A percentile compares a stretch with the other conserved stretches of the same genome.
phyloP scores from a whole-genome alignment of 495 filamentous ascomycete genomes.

The Viridothelium virens region DNA sequence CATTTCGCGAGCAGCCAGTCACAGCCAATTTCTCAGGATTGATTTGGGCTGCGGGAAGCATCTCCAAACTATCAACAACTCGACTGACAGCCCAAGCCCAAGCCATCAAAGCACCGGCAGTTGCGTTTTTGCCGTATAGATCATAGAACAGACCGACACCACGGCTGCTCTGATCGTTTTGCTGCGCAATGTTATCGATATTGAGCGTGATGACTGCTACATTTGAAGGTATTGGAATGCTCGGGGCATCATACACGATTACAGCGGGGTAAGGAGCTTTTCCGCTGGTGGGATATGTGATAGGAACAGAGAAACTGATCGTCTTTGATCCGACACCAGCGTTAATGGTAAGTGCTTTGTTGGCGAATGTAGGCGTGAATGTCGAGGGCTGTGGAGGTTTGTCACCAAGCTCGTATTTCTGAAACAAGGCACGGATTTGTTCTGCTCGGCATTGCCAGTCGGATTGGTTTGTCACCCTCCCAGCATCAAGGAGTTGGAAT shows the following conservation, averaged over 20 bases:
- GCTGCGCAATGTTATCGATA: slow-evolving; percentile 36
- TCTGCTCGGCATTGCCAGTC: slow-evolving; percentile 24
- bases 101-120: slow-evolving; percentile 39
- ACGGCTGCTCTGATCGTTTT: slow-evolving; percentile 28
- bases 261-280: slow-evolving; percentile 39
- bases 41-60: slow-evolving; percentile 34
- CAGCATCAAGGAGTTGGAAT: slow-evolving; percentile 19
- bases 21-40: slow-evolving; percentile 36
- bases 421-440: slow-evolving; percentile 21
- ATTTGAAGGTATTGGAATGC: slow-evolving; percentile 36
- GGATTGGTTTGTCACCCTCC: slow-evolving; percentile 13
- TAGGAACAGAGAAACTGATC: slow-evolving; percentile 24
- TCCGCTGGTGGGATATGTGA: slow-evolving; percentile 26
- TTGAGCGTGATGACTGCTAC: slow-evolving; percentile 41
- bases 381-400: slow-evolving; percentile 23
- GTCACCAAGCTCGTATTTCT: slow-evolving; percentile 22
- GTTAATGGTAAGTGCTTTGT: slow-evolving; percentile 35
- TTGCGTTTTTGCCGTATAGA: slow-evolving; percentile 38
- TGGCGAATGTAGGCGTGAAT: slow-evolving; percentile 32
- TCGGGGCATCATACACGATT: slow-evolving; percentile 36
- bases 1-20: slow-evolving; percentile 46
- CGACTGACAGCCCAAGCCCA: slow-evolving; percentile 46
- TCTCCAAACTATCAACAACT: slow-evolving; percentile 43
- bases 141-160: slow-evolving; percentile 42
- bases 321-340: slow-evolving; percentile 29